Percentiles rank a stretch among this genome's conserved stretches.
phyloP scores from a whole-genome alignment of 2,329 filamentous ascomycete species.

The Aspergillus aculeatinus region DNA sequence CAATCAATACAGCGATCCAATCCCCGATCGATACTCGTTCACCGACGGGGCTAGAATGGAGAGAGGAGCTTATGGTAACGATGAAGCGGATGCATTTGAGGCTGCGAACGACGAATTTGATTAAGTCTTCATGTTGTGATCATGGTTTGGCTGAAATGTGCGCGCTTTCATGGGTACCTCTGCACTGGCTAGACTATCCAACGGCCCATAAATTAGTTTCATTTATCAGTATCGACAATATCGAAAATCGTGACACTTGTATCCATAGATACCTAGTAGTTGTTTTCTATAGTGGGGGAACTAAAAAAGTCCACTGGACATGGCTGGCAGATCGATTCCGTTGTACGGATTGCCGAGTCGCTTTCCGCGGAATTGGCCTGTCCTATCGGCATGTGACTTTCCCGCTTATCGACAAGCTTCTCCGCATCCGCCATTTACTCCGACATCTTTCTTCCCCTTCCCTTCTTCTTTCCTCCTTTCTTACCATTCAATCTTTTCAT shows the following conservation, averaged over 20 bases:
- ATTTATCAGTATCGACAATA: too few species aligned
- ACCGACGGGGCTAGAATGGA: constrained; percentile 1
- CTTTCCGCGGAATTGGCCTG: neutral
- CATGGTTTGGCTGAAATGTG: neutral
- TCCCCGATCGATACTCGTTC: neutral
- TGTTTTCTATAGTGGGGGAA: too few species aligned
- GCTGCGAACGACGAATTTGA: neutral
- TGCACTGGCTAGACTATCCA: too few species aligned
- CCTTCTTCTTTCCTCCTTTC: neutral
- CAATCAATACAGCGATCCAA: neutral
- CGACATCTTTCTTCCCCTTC: neutral
- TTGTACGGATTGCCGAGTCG: neutral
- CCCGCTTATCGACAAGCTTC: neutral
- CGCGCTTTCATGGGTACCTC: too few species aligned
- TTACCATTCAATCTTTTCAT: constrained; percentile 12
- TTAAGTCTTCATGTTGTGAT: neutral
- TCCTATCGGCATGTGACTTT: neutral
- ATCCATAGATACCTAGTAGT: too few species aligned
- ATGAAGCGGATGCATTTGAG: constrained; percentile 2
- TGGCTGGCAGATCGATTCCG: too few species aligned
- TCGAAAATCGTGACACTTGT: too few species aligned
- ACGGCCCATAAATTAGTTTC: too few species aligned
- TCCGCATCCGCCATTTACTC: neutral
- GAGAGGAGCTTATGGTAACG: neutral
- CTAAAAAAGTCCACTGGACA: too few species aligned